phyloP scores from a whole-genome alignment of 164 flowering plant genomes.

The Piper betle region DNA sequence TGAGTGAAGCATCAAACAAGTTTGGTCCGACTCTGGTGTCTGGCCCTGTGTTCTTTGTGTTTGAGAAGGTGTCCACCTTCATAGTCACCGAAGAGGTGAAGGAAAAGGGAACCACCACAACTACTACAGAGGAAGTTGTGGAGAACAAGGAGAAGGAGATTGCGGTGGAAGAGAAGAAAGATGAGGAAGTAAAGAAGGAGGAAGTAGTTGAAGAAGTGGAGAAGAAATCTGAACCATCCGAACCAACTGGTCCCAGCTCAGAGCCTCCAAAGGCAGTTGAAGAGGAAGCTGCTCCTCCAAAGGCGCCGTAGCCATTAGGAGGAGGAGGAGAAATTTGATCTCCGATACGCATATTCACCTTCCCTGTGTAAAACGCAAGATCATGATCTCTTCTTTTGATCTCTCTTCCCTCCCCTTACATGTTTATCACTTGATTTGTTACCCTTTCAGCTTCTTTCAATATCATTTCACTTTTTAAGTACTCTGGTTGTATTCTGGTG shows the following conservation, averaged over 20 bases:
- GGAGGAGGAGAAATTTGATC: neutral
- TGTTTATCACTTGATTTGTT: too few species aligned
- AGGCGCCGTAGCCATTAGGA: constrained; percentile 9
- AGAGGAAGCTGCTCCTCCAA: neutral
- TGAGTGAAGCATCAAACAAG: constrained; percentile 39
- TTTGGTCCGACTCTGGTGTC: constrained; percentile 37
- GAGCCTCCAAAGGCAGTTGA: constrained; percentile 12
- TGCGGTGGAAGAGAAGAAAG: constrained; percentile 1
- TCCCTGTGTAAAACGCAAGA: neutral
- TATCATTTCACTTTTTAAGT: too few species aligned
- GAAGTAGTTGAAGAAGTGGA: constrained; percentile 9
- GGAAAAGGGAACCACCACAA: constrained; percentile 7
- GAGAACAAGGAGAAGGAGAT: neutral
- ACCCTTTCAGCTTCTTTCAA: too few species aligned
- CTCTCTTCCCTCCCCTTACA: too few species aligned
- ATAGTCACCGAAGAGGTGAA: constrained; percentile 31
- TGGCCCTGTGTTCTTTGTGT: constrained; percentile 52
- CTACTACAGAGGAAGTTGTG: constrained; percentile 3
- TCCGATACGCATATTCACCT: neutral
- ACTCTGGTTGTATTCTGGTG: too few species aligned
- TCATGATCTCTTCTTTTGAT: too few species aligned
- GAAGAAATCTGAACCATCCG: constrained; percentile 4
- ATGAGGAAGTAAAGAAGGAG: constrained; percentile 10
- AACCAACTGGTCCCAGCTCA: neutral
- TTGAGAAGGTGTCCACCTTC: constrained; percentile 71